Evolutionary conservation across 2,329 filamentous ascomycete genomes (phyloP), one percentile per base, ranked within the genome.

Genomic region (Colletotrichum sp.): DNA sequence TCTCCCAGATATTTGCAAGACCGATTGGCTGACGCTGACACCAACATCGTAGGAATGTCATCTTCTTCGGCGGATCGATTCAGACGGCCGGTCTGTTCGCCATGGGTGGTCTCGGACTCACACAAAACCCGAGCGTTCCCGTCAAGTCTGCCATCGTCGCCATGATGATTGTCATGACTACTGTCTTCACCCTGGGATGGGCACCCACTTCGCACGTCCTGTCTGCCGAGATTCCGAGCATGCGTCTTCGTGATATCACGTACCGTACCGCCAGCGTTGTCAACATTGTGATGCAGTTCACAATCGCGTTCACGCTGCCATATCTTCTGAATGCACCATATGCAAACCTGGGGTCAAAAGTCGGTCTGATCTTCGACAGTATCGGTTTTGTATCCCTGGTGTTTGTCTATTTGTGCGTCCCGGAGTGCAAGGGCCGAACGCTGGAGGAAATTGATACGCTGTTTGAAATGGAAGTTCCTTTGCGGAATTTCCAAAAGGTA

Each of bases 391-490:
- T 38, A 7, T 27, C 27, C 2, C 38, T 24, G 1, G 34, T 51
- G 0, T 63, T n/a, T 43, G 76, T 74, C 3, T 80, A 75, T 63
- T 76, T 81, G 31, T 79, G 81, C 68, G 78, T 86, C 8, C 85
- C 84, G 5, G 85, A 86, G 73, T 83, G 81, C 64, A 91, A 93
- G 79, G 93, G 92, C 70, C 89, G 93, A 5, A 92, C 90, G 0
- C 87, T 96, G 3, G 94, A 96, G 83, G 93, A 96, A 81, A 93
- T 96, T 70, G 94, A 96, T 27, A 12, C 47, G 36, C 29, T 68
- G 3, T 54, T 68, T 33, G 66, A 61, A n/a, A 61, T 54, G 55
- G 47, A 68, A 18, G 66, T 68, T 18, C 54, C 66, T 13, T 51
- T 68, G 66, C 55, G 66, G 8, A 31, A 34, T 29, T 61, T 51